phyloP scores from a whole-genome alignment of 179 eudicot species.

The Heliamphora pulchella region DNA sequence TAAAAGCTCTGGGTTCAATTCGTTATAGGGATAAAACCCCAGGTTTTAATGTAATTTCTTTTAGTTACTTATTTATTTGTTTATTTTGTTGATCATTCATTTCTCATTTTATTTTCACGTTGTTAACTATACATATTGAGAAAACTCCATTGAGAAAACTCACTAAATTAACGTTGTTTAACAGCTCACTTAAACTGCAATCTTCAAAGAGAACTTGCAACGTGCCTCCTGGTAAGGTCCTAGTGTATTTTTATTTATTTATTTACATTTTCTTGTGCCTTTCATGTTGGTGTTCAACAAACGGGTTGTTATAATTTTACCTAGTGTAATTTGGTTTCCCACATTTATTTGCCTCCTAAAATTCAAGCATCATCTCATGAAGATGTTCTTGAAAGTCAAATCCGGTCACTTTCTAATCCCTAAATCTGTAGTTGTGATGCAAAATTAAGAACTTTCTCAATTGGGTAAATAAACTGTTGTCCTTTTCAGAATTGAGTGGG shows the following conservation, averaged over 20 bases:
- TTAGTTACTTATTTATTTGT: no score
- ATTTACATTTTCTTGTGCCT: neutral
- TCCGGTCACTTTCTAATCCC: neutral
- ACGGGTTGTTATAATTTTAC: neutral
- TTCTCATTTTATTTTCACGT: neutral
- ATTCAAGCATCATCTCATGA: conserved; percentile 9
- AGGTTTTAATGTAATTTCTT: no score
- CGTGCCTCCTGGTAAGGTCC: neutral
- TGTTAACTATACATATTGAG: neutral
- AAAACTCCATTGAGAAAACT: neutral
- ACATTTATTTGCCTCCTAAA: conserved; percentile 10
- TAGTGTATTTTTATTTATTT: neutral
- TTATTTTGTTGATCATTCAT: no score
- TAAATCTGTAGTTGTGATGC: neutral
- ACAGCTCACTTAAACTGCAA: neutral
- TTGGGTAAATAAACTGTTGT: neutral
- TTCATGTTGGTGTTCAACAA: conserved; percentile 2
- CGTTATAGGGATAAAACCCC: no score
- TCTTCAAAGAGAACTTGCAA: neutral
- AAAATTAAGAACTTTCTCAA: neutral
- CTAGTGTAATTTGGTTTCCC: neutral
- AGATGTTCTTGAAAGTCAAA: conserved; percentile 14
- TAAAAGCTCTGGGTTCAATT: no score
- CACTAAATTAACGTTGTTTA: neutral
- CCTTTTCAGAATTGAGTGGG: neutral